These are phyloP conservation scores for Physaria fendleri DNA, from an alignment of 345 rosid species.

Conservation along the genomic window DNA sequence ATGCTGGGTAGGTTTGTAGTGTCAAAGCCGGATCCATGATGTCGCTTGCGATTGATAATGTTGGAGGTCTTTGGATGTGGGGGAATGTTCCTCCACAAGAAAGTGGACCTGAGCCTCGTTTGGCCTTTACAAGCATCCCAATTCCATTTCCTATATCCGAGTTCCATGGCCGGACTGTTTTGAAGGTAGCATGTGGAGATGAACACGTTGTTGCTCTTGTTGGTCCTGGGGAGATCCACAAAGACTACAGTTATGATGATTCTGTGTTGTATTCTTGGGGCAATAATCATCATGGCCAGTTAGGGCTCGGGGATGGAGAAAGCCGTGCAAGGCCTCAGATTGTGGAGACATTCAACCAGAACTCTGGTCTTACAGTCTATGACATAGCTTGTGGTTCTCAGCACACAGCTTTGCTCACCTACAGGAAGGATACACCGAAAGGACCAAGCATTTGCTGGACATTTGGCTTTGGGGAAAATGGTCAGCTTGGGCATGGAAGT, in stretches of 20 bases:
- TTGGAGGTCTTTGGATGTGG: conserved; percentile 85
- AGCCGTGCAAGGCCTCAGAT: conserved; percentile 53
- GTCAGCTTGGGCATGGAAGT: conserved; percentile 86
- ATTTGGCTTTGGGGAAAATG: conserved; percentile 81
- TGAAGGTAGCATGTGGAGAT: conserved; percentile 89
- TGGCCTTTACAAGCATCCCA: conserved; percentile 43
- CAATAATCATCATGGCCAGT: conserved; percentile 62
- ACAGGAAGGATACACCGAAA: conserved; percentile 38
- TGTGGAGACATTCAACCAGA: conserved; percentile 45
- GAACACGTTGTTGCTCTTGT: conserved; percentile 81
- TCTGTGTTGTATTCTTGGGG: conserved; percentile 83
- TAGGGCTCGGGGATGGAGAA: conserved; percentile 72
- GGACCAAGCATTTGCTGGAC: conserved; percentile 78
- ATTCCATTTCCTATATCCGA: conserved; percentile 50
- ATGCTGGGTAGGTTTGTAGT: conserved; percentile 42
- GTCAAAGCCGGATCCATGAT: conserved; percentile 86
- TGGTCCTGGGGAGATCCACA: conserved; percentile 40
- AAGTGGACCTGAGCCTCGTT: conserved; percentile 27
- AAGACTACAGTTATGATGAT: conserved; percentile 28
- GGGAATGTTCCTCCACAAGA: conserved; percentile 66
- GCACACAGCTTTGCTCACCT: conserved; percentile 78
- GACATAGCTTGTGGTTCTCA: conserved; percentile 83
- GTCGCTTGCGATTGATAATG: conserved; percentile 78
- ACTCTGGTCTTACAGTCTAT: conserved; percentile 49
- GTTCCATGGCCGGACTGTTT: conserved; percentile 66